A percentile compares a stretch with the other conserved stretches of the same genome.
phyloP scores from a whole-genome alignment of 805 yeast species.

The Brettanomyces custersianus region DNA sequence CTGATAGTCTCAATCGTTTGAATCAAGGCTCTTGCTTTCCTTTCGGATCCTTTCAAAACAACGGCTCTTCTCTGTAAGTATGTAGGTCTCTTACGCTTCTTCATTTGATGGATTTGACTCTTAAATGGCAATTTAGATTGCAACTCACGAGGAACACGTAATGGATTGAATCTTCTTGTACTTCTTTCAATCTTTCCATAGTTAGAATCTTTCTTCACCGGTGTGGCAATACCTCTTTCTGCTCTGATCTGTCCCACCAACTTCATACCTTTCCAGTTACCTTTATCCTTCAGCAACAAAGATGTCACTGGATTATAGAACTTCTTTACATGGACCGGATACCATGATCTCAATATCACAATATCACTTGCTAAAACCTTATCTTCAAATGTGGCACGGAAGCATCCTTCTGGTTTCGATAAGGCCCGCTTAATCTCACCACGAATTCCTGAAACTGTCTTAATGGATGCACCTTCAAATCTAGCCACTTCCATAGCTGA shows the following conservation, averaged over 20 bases:
- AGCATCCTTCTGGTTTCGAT: slow-evolving; percentile 90
- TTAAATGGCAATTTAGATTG: slow-evolving; percentile 80
- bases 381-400: slow-evolving; percentile 95
- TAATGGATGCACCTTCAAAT: slow-evolving; percentile 95
- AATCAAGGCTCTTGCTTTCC: slow-evolving; percentile 83
- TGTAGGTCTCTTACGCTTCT: slow-evolving; percentile 75
- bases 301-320: slow-evolving; percentile 97
- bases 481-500: slow-evolving; percentile 91
- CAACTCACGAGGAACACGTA: slow-evolving; percentile 75
- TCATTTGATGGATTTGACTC: slow-evolving; percentile 83
- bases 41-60: slow-evolving; percentile 84
- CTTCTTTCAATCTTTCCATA: slow-evolving; percentile 71
- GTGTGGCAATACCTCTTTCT: slow-evolving; percentile 51
- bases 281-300: slow-evolving; percentile 62
- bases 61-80: slow-evolving; percentile 89
- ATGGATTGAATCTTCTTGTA: slow-evolving; percentile 78
- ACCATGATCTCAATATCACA: slow-evolving; percentile 90
- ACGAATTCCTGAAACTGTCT: slow-evolving; percentile 93
- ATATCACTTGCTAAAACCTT: slow-evolving; percentile 86
- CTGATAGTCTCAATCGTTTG: slow-evolving; percentile 79
- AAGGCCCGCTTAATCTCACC: slow-evolving; percentile 96
- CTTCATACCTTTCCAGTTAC: slow-evolving; percentile 94
- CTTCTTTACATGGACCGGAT: slow-evolving; percentile 82
- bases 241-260: slow-evolving; percentile 91
- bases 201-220: slow-evolving; percentile 40